These are phyloP conservation scores for Pyrenophora teres DNA, from an alignment of 2,329 filamentous ascomycete genomes.

Conservation along the genomic window DNA sequence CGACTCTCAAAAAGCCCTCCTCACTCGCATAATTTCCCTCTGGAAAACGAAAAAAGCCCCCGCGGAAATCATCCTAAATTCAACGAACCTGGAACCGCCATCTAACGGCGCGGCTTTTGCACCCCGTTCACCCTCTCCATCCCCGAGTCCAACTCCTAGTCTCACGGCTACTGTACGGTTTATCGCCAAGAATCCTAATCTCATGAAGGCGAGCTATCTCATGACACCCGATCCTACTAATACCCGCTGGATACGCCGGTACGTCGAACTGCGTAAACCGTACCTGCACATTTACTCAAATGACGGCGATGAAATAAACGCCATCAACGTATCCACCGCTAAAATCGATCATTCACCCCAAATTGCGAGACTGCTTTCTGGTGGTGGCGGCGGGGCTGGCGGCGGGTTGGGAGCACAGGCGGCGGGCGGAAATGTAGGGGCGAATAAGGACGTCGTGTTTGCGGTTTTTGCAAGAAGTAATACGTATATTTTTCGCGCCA, in stretches of 20 bases:
- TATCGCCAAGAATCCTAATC: conserved; percentile 71
- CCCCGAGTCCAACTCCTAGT: conserved; percentile 57
- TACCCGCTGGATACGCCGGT: conserved; percentile 86
- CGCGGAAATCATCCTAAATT: conserved; percentile 53
- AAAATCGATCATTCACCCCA: conserved; percentile 92
- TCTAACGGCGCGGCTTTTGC: conserved; percentile 60
- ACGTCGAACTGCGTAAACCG: conserved; percentile 87
- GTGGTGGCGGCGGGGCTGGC: conserved; percentile 37
- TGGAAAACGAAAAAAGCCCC: conserved; percentile 60
- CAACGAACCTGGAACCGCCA: conserved; percentile 68
- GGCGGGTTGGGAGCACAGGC: not conserved
- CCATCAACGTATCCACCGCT: conserved; percentile 86
- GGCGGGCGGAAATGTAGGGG: conserved; percentile 25
- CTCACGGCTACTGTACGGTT: conserved; percentile 77
- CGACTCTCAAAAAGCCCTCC: conserved; percentile 48
- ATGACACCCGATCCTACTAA: conserved; percentile 81
- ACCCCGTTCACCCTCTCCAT: conserved; percentile 44
- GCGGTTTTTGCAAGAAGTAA: conserved; percentile 93
- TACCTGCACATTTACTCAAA: conserved; percentile 90
- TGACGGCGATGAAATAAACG: conserved; percentile 86
- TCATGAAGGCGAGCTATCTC: conserved; percentile 86
- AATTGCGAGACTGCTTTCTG: conserved; percentile 73
- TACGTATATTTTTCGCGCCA: conserved; percentile 90
- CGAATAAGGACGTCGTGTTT: conserved; percentile 70
- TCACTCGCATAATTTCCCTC: conserved; percentile 63